phyloP scores from a whole-genome alignment of 148 eudicot species.

The Silene uniflora region DNA sequence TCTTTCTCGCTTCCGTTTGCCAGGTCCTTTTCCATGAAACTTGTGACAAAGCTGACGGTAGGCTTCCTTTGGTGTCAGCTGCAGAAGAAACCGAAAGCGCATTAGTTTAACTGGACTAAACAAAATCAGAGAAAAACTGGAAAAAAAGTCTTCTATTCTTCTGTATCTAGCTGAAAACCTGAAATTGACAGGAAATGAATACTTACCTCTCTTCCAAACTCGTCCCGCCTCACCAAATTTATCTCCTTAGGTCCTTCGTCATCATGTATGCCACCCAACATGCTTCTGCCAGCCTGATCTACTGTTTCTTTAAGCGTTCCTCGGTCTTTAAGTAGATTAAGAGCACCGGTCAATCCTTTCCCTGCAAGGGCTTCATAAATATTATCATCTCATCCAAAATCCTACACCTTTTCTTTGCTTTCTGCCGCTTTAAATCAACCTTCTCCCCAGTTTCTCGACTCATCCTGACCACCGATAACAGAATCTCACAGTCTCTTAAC shows the following conservation, averaged over 20 bases:
- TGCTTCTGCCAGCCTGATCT: conserved; percentile 92
- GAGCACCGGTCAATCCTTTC: conserved; percentile 73
- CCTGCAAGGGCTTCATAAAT: conserved; percentile 82
- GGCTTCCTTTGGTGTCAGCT: conserved; percentile 92
- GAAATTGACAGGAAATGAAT: conserved; percentile 5
- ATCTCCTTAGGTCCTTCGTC: conserved; percentile 60
- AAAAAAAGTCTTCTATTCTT: no score
- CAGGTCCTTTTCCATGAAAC: conserved; percentile 93
- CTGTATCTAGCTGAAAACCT: no score
- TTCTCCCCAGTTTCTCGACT: conserved; percentile 80
- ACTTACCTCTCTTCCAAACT: conserved; percentile 85
- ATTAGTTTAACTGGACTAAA: background rate
- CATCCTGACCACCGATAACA: conserved; percentile 74
- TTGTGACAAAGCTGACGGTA: conserved; percentile 68
- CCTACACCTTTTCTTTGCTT: conserved; percentile 72
- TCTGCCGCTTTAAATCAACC: conserved; percentile 57
- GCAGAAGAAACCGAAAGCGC: conserved; percentile 25
- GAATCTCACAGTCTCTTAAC: no score
- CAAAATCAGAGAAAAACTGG: no score
- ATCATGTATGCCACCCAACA: conserved; percentile 59
- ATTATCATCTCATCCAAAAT: conserved; percentile 69
- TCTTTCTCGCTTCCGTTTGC: conserved; percentile 91
- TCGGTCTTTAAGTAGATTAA: conserved; percentile 63
- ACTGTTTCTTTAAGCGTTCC: conserved; percentile 77
- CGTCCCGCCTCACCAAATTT: conserved; percentile 78